phyloP scores from a whole-genome alignment of 345 rosid genomes.

The Eucalyptus marginata region DNA sequence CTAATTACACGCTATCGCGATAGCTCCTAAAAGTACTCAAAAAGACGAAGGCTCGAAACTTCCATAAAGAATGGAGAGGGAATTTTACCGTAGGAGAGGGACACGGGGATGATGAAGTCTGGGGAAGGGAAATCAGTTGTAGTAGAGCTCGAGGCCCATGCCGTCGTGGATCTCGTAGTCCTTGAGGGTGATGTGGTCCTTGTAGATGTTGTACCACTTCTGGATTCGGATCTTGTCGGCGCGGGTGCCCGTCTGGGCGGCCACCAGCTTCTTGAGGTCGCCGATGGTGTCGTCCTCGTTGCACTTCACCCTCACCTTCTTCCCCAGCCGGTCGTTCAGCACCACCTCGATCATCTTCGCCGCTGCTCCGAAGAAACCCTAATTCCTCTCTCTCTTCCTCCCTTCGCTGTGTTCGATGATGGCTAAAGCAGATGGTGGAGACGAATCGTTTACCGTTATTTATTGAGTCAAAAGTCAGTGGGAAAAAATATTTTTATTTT shows the following conservation, averaged over 20 bases:
- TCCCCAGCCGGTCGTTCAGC: constrained; percentile 60
- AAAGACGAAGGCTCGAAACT: no score
- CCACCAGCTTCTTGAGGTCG: constrained; percentile 75
- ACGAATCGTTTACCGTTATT: background rate
- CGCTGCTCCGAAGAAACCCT: background rate
- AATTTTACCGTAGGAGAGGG: background rate
- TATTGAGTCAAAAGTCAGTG: background rate
- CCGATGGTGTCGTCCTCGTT: constrained; percentile 79
- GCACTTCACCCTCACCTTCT: constrained; percentile 76
- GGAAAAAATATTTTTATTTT: fast-evolving
- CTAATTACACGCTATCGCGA: background rate
- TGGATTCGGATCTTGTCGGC: constrained; percentile 42
- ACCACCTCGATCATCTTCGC: constrained; percentile 67
- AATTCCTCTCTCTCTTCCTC: background rate
- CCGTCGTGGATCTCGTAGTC: constrained; percentile 79
- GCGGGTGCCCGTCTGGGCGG: constrained; percentile 55
- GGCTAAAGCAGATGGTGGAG: background rate
- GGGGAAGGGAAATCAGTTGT: constrained; percentile 16
- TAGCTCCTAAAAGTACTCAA: background rate
- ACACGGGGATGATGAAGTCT: fast-evolving
- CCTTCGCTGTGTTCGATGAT: background rate
- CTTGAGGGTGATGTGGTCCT: constrained; percentile 66
- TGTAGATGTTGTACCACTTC: constrained; percentile 54
- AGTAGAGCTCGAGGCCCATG: constrained; percentile 76
- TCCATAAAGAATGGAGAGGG: no score